Percentiles rank a stretch among this genome's conserved stretches.
Conservation (phyloP, 352 stramenopile species). For the Phytopythium montanum region DNA sequence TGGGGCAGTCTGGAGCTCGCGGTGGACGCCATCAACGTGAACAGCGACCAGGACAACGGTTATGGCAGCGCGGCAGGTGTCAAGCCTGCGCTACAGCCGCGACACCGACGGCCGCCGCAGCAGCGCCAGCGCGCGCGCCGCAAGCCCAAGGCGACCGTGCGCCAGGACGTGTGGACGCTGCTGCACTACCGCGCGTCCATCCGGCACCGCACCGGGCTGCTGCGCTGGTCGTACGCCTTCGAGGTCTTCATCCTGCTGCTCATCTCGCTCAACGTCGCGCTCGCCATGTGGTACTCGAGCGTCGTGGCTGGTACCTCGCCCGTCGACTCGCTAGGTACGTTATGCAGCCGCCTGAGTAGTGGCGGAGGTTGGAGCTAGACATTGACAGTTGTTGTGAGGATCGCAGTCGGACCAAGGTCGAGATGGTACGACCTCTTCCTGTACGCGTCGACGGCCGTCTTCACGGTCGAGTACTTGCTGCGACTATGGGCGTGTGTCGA, state of each 20-base stretch:
- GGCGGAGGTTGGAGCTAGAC: no score
- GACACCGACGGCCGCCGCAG: neutral
- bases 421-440: conserved; percentile 76
- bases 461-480: conserved; percentile 71
- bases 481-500: conserved; percentile 83
- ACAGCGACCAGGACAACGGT: neutral
- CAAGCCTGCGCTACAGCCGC: conserved; percentile 14
- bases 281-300: conserved; percentile 65
- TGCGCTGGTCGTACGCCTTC: conserved; percentile 64
- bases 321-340: conserved; percentile 5
- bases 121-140: conserved; percentile 1
- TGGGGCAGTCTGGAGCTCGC: conserved; percentile 4
- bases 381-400: neutral
- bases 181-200: conserved; percentile 73
- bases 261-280: conserved; percentile 73
- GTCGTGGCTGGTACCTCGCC: conserved; percentile 15
- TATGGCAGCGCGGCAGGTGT: neutral
- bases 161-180: conserved; percentile 68
- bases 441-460: conserved; percentile 71
- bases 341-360: neutral
- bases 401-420: conserved; percentile 11
- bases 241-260: conserved; percentile 66
- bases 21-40: neutral
- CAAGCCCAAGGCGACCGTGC: conserved; percentile 21
- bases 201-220: conserved; percentile 45